Percentiles rank a stretch among this genome's conserved stretches.
phyloP scores from a whole-genome alignment of 331 rosid species.

The Arachis monticola region DNA sequence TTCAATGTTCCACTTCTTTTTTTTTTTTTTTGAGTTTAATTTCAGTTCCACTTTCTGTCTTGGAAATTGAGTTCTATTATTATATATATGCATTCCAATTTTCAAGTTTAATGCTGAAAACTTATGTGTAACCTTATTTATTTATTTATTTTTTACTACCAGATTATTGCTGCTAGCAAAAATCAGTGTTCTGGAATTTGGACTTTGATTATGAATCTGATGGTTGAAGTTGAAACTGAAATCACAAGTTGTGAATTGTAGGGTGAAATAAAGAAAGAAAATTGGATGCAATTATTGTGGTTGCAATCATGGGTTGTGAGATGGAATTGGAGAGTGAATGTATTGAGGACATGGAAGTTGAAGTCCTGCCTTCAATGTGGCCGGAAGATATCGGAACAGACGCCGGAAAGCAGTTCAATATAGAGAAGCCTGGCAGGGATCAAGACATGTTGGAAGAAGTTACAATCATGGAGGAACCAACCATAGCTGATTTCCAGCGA shows the following conservation, averaged over 20 bases:
- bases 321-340: slow-evolving; percentile 87
- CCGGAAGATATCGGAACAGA: slow-evolving; percentile 86
- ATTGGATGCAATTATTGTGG: slow-evolving; percentile 48
- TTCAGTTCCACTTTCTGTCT: slow-evolving; percentile 7
- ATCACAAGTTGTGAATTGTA: slow-evolving; percentile 32
- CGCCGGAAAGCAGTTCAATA: slow-evolving; percentile 83
- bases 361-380: slow-evolving; percentile 93
- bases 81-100: slow-evolving; percentile 21
- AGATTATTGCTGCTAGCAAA: slow-evolving; percentile 40
- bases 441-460: slow-evolving; percentile 93
- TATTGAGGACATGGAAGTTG: slow-evolving; percentile 85
- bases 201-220: neutral
- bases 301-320: slow-evolving; percentile 77
- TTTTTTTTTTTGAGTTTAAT: too few relatives aligned
- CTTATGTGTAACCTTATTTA: slow-evolving; percentile 30
- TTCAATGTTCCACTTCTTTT: slow-evolving; percentile 22
- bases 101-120: slow-evolving; percentile 14
- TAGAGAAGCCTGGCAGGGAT: slow-evolving; percentile 86
- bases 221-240: slow-evolving; percentile 9
- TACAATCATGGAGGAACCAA: slow-evolving; percentile 73
- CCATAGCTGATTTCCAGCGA: slow-evolving; percentile 83
- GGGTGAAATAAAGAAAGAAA: slow-evolving; percentile 16
- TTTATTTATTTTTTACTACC: slow-evolving; percentile 21
- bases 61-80: slow-evolving; percentile 25
- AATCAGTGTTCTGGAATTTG: slow-evolving; percentile 9